Percentiles rank a stretch among this genome's conserved stretches.
Conservation (phyloP, 768 basidiomycete species). For the Amanita rubescens region DNA sequence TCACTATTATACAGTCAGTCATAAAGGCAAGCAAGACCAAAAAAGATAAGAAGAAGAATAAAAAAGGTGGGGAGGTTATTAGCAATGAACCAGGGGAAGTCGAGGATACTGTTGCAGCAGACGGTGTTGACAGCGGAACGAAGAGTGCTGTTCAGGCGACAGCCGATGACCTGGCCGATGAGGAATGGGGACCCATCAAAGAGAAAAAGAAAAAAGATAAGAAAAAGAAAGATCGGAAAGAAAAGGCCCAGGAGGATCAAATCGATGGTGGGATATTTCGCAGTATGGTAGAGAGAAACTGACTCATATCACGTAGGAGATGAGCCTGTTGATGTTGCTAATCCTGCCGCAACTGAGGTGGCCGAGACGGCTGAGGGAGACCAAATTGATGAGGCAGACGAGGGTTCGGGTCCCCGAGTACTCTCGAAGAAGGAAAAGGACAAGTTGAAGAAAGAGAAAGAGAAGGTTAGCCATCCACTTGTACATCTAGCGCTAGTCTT, state of each 20-base stretch:
- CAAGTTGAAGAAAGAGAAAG: slow-evolving; percentile 91
- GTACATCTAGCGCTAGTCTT: slow-evolving; percentile 3
- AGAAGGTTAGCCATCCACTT: slow-evolving; percentile 56
- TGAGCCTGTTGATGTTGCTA: slow-evolving; percentile 15
- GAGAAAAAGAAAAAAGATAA: slow-evolving; percentile 59
- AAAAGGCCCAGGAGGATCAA: slow-evolving; percentile 29
- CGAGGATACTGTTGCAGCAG: slow-evolving; percentile 22
- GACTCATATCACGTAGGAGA: slow-evolving; percentile 15
- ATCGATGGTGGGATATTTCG: slow-evolving; percentile 13
- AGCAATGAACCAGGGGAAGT: slow-evolving; percentile 18
- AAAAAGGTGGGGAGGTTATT: slow-evolving; percentile 26
- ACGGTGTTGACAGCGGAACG: slow-evolving; percentile 17
- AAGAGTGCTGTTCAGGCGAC: slow-evolving; percentile 45
- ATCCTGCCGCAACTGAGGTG: slow-evolving; percentile 19
- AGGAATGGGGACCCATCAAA: slow-evolving; percentile 61
- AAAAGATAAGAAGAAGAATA: slow-evolving; percentile 51
- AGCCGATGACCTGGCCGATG: slow-evolving; percentile 69
- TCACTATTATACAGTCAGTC: slow-evolving; percentile 38
- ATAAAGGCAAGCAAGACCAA: slow-evolving; percentile 52
- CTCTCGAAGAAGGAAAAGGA: slow-evolving; percentile 97
- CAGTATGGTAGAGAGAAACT: neutral
- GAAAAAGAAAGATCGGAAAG: slow-evolving; percentile 49
- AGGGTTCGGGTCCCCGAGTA: slow-evolving; percentile 55
- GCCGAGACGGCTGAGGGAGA: slow-evolving; percentile 22
- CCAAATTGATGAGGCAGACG: slow-evolving; percentile 41